Conservation (phyloP, 306 rosid genomes). For the Quercus gilva region DNA sequence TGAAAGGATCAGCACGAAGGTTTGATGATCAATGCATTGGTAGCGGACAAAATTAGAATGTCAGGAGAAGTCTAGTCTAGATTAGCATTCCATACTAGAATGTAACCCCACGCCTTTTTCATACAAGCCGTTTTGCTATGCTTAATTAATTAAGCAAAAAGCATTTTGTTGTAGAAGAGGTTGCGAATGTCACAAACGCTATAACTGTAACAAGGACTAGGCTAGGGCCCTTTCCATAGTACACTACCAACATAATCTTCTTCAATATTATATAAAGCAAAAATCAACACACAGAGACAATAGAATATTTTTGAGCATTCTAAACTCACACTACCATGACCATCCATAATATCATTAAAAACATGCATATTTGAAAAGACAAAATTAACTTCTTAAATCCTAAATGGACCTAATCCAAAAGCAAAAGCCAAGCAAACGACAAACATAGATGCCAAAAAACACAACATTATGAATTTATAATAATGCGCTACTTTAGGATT, state of each 20-base stretch:
- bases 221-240: constrained; percentile 71
- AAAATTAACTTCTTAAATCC: no score
- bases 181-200: constrained; percentile 73
- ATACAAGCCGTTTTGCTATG: constrained; percentile 44
- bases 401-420: no score
- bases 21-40: constrained; percentile 48
- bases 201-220: constrained; percentile 65
- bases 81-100: constrained; percentile 74
- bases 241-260: constrained; percentile 15
- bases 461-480: no score
- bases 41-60: constrained; percentile 17
- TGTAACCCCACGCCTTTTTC: constrained; percentile 88
- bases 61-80: constrained; percentile 68
- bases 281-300: no score
- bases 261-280: no score
- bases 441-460: no score
- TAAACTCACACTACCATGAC: no score
- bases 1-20: constrained; percentile 67
- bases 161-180: constrained; percentile 59
- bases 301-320: no score
- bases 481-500: no score
- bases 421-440: no score
- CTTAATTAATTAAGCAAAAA: neutral
- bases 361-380: no score
- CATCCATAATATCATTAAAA: no score